These are phyloP conservation scores for Epicoccum sorghinum DNA, from an alignment of 2,329 filamentous ascomycete genomes.

Conservation along the genomic window DNA sequence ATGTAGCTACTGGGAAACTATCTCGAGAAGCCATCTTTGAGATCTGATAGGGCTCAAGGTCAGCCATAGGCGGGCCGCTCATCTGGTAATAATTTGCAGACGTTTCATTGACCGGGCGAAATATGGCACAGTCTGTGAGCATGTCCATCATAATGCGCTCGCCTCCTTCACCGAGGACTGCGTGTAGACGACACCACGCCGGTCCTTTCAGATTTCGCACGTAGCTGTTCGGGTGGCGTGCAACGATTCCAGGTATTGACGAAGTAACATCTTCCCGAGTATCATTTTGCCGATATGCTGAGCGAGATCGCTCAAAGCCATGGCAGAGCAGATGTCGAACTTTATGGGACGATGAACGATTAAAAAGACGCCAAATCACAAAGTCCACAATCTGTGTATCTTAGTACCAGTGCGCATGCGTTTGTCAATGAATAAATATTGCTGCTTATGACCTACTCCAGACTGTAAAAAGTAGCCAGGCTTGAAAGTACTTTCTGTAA, in stretches of 20 bases:
- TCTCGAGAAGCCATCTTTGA: neutral
- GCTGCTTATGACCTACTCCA: constrained; percentile 48
- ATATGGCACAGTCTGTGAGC: constrained; percentile 79
- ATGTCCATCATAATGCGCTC: constrained; percentile 79
- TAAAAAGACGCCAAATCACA: constrained; percentile 76
- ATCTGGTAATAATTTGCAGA: constrained; percentile 76
- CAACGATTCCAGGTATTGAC: constrained; percentile 70
- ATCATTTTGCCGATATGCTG: constrained; percentile 31
- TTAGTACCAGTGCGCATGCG: constrained; percentile 19
- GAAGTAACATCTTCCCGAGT: constrained; percentile 44
- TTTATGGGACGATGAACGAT: constrained; percentile 57
- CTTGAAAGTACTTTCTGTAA: constrained; percentile 36
- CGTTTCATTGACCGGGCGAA: constrained; percentile 65
- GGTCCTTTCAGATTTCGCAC: constrained; percentile 69
- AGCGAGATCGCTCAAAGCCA: constrained; percentile 69
- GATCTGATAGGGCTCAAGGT: constrained; percentile 40
- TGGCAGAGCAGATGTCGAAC: constrained; percentile 82
- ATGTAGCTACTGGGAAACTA: neutral
- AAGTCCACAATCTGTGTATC: constrained; percentile 55
- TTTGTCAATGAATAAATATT: neutral
- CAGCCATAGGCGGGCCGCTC: constrained; percentile 69
- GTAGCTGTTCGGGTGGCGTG: constrained; percentile 71
- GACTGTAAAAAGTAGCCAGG: constrained; percentile 47
- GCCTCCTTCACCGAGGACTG: constrained; percentile 74
- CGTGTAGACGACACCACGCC: constrained; percentile 78